Base-by-base conservation (phyloP, 495 filamentous ascomycete species). In the Echria macrotheca region DNA sequence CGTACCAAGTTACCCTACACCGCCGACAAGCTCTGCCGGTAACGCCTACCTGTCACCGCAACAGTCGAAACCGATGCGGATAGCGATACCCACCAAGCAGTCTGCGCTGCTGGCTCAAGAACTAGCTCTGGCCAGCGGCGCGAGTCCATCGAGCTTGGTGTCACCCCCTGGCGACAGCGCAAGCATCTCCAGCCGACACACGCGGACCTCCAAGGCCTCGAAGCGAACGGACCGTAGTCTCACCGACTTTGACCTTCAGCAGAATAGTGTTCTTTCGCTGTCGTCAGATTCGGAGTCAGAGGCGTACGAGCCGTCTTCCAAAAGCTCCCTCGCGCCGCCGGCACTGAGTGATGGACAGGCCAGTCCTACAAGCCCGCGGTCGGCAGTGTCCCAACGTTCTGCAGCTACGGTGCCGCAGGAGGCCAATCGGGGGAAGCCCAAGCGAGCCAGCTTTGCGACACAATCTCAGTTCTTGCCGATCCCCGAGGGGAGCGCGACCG, bases 201-300 rank as follows among this genome's bases (percentile, higher is more conserved):
- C 73, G 5, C 56, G 72, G 40, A 76, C 73, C 4, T 76, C 73
- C 2, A 72, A 72, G 31, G 72, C 71, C 0, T 73, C 71, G 2
- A 70, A 67, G 14, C 70, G 67, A 0, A 71, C 69, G 1, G 68
- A 68, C 35, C 68, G 57, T 21, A 66, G 67, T 32, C 22, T 73
- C 21, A 58, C 49, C 9, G 72, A 70, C 26, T 59, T 73, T 10
- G 73, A 76, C 40, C 58, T 74, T 22, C 64, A 73, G 31, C 61
- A 70, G 33, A 70, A 69, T 35, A 74, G 70, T 50, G 64, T 76
- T 14, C 54, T 76, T 15, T 70, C 72, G 2, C 66, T 76, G 3
- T 76, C 73, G 0, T 69, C 65, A 0, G 73, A 76, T 40, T 76
- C 73, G 4, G 72, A 74, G 28, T 70, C 71, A 5, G 72, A 70